Evolutionary conservation across 75 land plant genomes (phyloP), one percentile per base, ranked within the genome.

Genomic region (Picea sitchensis): DNA sequence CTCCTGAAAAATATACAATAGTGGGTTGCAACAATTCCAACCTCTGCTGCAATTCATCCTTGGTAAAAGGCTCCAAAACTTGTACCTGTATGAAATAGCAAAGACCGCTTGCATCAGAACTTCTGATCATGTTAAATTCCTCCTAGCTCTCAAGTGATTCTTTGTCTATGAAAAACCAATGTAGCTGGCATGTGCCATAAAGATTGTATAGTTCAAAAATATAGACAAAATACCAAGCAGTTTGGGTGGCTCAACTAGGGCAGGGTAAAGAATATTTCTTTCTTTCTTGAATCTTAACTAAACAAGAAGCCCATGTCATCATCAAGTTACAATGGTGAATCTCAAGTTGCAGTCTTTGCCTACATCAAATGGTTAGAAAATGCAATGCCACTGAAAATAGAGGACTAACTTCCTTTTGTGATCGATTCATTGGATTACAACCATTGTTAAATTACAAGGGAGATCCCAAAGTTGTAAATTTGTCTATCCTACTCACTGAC

Each of bases 41-140:
- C 76, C 76, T 56, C 59, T 75, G 76, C 23, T 75, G 76, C 59
- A 75, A 75, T 30, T 75, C 76, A 51, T 75, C 76, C 59, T 56
- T 75, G 14, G 31, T 57, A 7, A 30, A 3, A 75, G 76, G 59
- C 54, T 75, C 76, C 31, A 75, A 30, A 75, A 75, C 76, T 57
- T 75, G 76, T 57, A 75, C 76, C 76, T 75, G 59, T 23, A 56
- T 12, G 5, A 51, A 56, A 3, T 5, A 18, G 15, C 32, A 75
- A 57, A 54, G 76, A 13, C 32, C 34, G 14, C 15, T 75, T 47
- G 57, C 56, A 73, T 75, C 47, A 75, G 21, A 75, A 75, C 26
- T n/a, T 61, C 18, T 30, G 56, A 75, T 26, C 32, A 75, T 75
- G 59, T 54, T 2, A 51, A 75, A 75, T 23, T 31, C n/a, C 59